phyloP scores from a whole-genome alignment of 495 filamentous ascomycete genomes.

The Neurospora sp. region DNA sequence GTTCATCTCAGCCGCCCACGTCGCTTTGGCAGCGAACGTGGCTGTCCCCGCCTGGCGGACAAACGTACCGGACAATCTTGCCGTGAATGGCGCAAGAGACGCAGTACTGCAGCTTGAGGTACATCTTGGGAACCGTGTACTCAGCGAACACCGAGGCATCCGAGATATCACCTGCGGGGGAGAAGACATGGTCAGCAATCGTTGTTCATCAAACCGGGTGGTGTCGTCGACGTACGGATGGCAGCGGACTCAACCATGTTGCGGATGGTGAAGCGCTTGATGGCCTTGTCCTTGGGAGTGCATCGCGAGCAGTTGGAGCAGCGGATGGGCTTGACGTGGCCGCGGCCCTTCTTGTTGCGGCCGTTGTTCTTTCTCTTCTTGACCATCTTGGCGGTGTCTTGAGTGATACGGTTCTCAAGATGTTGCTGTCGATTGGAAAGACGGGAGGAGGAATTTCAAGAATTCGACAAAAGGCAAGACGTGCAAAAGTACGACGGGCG shows the following conservation, averaged over 20 bases:
- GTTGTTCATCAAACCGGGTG: background rate
- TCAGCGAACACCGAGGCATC: constrained; percentile 98
- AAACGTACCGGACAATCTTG: constrained; percentile 98
- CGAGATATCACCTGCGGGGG: constrained; percentile 86
- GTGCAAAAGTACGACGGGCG: background rate
- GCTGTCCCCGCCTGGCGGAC: constrained; percentile 28
- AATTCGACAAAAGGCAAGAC: constrained; percentile 13
- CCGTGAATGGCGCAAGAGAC: constrained; percentile 99
- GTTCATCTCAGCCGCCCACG: constrained; percentile 48
- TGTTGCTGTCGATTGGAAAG: constrained; percentile 21
- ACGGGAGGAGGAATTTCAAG: constrained; percentile 8
- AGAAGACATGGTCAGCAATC: constrained; percentile 6
- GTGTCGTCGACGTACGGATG: constrained; percentile 69
- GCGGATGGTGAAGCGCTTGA: constrained; percentile 99
- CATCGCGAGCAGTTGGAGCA: constrained; percentile 99
- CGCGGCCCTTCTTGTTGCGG: constrained; percentile 98
- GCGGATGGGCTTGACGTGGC: constrained; percentile 98
- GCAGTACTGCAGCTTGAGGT: constrained; percentile 99
- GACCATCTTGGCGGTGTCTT: constrained; percentile 82
- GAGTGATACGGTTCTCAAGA: constrained; percentile 26
- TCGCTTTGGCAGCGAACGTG: constrained; percentile 21
- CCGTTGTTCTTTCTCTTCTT: constrained; percentile 99
- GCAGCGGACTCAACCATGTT: constrained; percentile 99
- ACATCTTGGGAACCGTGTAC: constrained; percentile 99
- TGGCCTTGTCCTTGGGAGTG: constrained; percentile 99